Evolutionary conservation across 2,329 filamentous ascomycete species (phyloP), one percentile per base, ranked within the genome.

Genomic region (Rosellinia necatrix): DNA sequence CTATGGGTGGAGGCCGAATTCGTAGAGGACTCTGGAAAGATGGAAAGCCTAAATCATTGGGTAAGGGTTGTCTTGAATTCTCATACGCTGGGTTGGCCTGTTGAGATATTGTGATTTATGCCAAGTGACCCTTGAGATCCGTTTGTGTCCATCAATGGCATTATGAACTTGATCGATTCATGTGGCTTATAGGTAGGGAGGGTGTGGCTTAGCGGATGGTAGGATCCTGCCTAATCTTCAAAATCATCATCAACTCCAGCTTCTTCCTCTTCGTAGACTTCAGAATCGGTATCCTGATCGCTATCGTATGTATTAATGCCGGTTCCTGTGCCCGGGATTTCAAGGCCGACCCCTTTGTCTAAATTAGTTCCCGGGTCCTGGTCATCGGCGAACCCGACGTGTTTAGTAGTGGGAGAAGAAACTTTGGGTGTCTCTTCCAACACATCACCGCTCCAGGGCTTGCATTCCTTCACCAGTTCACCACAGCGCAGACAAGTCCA

Each of bases 401-500:
- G 81, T 69, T 87, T 88, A 7, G 75, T 70, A 6, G 72, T 68
- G 6, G 74, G 69, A 21, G 72, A 72, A 64, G 73, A 79, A 59
- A 69, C 68, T 47, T 65, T 68, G 9, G 58, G 35, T 35, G 74
- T 73, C 15, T 80, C 76, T 69, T 88, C 86, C 40, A 97, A 73
- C 15, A 97, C 89, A 72, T 97, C 94, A 21, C 94, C 94, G 65
- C 81, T 86, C 94, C 94, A 99, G 0, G 94, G 91, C 70, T 85
- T 87, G 73, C 93, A 97, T 70, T 92, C 86, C 69, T 88, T 91
- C 44, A 96, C 85, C 17, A 88, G 71, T 68, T 91, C 89, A 15
- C 92, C 92, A 69, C 94, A 99, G 17, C 94, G 83, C 42, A 99
- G 76, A 74, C 94, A 99, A 9, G 85, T 83, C 91, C 92, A 97